These are phyloP conservation scores for Auricularia auricula-judae DNA, from an alignment of 768 basidiomycete genomes.

Conservation along the genomic window DNA sequence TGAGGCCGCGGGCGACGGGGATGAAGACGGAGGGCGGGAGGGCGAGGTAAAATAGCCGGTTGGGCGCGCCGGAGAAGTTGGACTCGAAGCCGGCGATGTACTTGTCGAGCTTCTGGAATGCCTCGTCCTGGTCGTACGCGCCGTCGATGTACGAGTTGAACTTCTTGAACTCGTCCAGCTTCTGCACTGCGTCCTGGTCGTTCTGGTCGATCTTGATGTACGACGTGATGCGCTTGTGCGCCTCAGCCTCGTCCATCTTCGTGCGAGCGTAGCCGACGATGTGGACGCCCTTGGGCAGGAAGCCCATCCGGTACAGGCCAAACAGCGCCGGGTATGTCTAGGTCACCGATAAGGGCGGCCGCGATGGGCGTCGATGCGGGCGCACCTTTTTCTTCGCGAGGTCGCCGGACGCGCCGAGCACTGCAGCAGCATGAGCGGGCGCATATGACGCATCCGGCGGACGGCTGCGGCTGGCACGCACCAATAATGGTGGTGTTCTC, in stretches of 20 bases:
- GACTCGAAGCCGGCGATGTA: slow-evolving; percentile 67
- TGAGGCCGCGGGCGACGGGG: slow-evolving; percentile 74
- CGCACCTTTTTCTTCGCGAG: slow-evolving; percentile 95
- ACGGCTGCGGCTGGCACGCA: slow-evolving; percentile 26
- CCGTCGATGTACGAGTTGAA: slow-evolving; percentile 76
- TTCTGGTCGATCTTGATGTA: slow-evolving; percentile 76
- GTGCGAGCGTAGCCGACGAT: slow-evolving; percentile 97
- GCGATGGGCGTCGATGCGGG: slow-evolving; percentile 6
- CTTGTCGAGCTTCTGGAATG: slow-evolving; percentile 68
- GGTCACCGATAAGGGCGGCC: slow-evolving; percentile 2
- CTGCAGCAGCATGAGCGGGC: slow-evolving; percentile 27
- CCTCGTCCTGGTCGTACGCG: slow-evolving; percentile 72
- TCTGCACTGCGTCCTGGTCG: slow-evolving; percentile 41
- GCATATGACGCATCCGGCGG: slow-evolving; percentile 1
- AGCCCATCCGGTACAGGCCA: slow-evolving; percentile 67
- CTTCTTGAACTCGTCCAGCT: slow-evolving; percentile 76
- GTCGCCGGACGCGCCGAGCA: slow-evolving; percentile 94
- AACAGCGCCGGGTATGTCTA: slow-evolving; percentile 96
- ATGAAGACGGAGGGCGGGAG: slow-evolving; percentile 96
- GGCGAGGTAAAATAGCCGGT: slow-evolving; percentile 94
- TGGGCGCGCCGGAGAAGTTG: slow-evolving; percentile 46
- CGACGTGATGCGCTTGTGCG: slow-evolving; percentile 69
- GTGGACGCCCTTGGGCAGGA: slow-evolving; percentile 73
- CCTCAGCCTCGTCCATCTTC: slow-evolving; percentile 82
- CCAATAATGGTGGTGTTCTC: slow-evolving; percentile 87